Base-by-base conservation (phyloP, 2,329 filamentous ascomycete genomes). In the Ascochyta lentis region DNA sequence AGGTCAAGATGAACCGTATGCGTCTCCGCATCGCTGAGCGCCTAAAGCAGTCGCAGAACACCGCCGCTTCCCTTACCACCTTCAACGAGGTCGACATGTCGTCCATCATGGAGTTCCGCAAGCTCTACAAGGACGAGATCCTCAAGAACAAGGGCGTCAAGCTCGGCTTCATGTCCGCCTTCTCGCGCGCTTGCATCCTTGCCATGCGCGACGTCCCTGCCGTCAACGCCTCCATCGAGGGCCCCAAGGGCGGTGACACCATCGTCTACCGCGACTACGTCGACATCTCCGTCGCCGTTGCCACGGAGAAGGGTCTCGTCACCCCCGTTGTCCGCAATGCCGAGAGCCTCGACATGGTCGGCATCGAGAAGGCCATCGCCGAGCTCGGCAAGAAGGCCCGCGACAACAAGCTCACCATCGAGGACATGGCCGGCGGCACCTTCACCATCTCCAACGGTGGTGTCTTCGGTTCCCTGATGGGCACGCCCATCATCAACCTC, bases 1-100 rank as follows among this genome's bases (percentile, higher is more conserved):
- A 95, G 91, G 92, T 98, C 71, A 99, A 99, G 85, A 99, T 99
- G 95, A 98, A 98, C 83, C 92, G 95, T 64, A 99, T 99, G 95
- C 92, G 95, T 64, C 86, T 98, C 59, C 89, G 95, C 60, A 99
- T 98, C 67, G 92, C 95, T 46, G 95, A 99, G 82, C 92, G 95
- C 67, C 86, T 99, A 64, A 99, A 99, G 86, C 95, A 99, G 77
- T 98, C 95, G 19, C 95, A 99, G 77, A 99, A 99, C 81, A 98
- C 95, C 1, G 94, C 95, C 46, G 95, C 95, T 40, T 96, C 95
- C 4, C 84, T 99, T 49, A 98, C 95, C 43, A 99, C 95, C 24
- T 99, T 99, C 85, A 97, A 99, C 78, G 94, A 98, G 79, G 95
- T 99, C 59, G 95, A 99, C 77, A 99, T 99, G 95, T 96, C 94